Conservation (phyloP, 805 yeast species). For the Cyberlindnera euphorbiiphila region DNA sequence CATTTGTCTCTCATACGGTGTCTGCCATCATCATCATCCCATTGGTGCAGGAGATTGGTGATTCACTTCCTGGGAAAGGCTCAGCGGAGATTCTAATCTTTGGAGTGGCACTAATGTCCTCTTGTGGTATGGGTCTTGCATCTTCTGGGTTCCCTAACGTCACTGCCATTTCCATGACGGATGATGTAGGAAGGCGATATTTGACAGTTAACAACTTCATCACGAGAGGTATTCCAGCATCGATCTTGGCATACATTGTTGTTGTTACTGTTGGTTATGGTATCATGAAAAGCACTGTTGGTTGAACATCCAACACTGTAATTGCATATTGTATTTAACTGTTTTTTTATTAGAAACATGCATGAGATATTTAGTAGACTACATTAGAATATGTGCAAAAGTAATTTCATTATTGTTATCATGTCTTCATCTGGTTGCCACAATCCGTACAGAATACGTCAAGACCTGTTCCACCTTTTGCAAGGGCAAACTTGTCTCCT, state of each 20-base stretch:
- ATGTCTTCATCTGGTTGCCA: conserved; percentile 25
- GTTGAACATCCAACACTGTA: too few relatives aligned
- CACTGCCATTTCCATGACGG: conserved; percentile 92
- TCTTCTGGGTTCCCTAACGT: conserved; percentile 99
- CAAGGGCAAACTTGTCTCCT: conserved; percentile 25
- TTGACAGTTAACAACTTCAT: conserved; percentile 78
- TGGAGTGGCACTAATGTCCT: conserved; percentile 61
- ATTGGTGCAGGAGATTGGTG: conserved; percentile 83
- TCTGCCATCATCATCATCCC: conserved; percentile 94
- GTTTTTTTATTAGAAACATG: too few relatives aligned
- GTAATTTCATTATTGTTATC: too few relatives aligned
- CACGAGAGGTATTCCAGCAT: conserved; percentile 86
- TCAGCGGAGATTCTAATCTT: conserved; percentile 47
- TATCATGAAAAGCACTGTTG: conserved; percentile 45
- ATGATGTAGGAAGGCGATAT: conserved; percentile 86
- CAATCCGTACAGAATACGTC: conserved; percentile 28
- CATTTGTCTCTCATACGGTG: conserved; percentile 94
- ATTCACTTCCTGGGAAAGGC: conserved; percentile 62
- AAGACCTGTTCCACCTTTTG: conserved; percentile 10
- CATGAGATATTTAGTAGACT: too few relatives aligned
- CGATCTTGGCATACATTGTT: conserved; percentile 66
- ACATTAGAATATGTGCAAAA: background rate
- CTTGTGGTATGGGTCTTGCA: conserved; percentile 96
- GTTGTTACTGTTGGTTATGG: conserved; percentile 79
- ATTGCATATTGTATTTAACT: too few relatives aligned